phyloP scores from a whole-genome alignment of 768 basidiomycete genomes.

The Lentinus brumalis region DNA sequence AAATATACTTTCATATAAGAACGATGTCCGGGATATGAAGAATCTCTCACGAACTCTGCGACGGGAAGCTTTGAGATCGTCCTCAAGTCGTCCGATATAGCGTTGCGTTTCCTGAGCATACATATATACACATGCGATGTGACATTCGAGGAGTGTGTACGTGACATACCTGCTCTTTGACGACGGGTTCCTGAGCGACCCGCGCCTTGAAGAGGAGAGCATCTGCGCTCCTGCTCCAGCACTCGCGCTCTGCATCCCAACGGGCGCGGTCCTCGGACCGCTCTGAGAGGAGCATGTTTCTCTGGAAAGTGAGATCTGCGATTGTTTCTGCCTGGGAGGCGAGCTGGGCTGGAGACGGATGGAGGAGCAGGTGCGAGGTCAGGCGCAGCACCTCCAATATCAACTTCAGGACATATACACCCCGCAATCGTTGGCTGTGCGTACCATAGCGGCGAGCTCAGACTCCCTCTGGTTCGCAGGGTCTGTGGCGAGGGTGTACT shows the following conservation, averaged over 20 bases:
- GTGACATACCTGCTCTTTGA: conserved; percentile 14
- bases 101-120: conserved; percentile 56
- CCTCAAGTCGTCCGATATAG: conserved; percentile 49
- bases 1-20: background rate
- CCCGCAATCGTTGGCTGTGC: background rate
- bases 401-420: background rate
- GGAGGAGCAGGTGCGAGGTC: conserved; percentile 13
- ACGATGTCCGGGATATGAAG: background rate
- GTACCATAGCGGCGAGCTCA: conserved; percentile 22
- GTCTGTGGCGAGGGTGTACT: conserved; percentile 41
- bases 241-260: conserved; percentile 63
- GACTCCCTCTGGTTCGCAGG: conserved; percentile 48
- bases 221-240: conserved; percentile 69
- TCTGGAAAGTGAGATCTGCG: conserved; percentile 53
- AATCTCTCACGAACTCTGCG: conserved; percentile 49
- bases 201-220: conserved; percentile 56
- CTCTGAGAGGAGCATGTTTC: conserved; percentile 55
- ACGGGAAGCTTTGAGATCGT: conserved; percentile 63
- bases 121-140: background rate
- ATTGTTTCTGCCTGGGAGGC: conserved; percentile 65
- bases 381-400: conserved; percentile 19
- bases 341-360: conserved; percentile 42
- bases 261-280: conserved; percentile 59
- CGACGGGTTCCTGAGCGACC: conserved; percentile 35
- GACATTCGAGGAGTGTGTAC: background rate